These are phyloP conservation scores for Pneumocystis jirovecii DNA, from an alignment of 1,139 yeast genomes.

Conservation along the genomic window DNA sequence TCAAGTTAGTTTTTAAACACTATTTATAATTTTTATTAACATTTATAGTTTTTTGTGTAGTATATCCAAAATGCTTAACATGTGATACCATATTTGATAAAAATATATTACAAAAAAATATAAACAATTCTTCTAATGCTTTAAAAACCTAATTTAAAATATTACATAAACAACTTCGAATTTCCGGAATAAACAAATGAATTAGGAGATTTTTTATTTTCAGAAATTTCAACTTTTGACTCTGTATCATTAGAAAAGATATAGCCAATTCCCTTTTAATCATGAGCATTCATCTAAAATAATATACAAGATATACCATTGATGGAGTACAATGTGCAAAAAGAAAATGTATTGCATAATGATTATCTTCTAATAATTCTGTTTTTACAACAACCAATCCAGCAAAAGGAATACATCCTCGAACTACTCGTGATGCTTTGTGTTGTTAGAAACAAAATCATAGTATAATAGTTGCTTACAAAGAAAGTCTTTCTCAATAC, in stretches of 20 bases:
- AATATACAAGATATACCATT: not conserved
- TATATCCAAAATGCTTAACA: conserved; percentile 45
- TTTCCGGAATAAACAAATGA: not conserved
- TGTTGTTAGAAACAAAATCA: not conserved
- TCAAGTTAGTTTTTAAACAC: conserved; percentile 32
- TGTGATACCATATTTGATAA: conserved; percentile 45
- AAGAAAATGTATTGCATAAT: not conserved
- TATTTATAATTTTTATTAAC: conserved; percentile 22
- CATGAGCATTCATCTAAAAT: not conserved
- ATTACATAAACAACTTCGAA: not conserved
- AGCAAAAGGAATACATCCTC: not conserved
- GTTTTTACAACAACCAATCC: not conserved
- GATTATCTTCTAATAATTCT: not conserved
- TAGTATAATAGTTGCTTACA: not conserved
- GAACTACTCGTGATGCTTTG: not conserved
- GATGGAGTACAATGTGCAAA: not conserved
- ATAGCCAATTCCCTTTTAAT: not conserved
- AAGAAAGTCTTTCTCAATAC: not conserved
- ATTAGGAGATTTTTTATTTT: not conserved
- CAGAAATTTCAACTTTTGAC: not conserved
- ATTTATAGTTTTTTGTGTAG: conserved; percentile 28
- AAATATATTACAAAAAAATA: not conserved
- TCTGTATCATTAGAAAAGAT: not conserved
- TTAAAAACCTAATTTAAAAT: not conserved
- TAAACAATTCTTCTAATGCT: not conserved